phyloP scores from a whole-genome alignment of 768 basidiomycete species.

The Xerocomellus chrysenteron region DNA sequence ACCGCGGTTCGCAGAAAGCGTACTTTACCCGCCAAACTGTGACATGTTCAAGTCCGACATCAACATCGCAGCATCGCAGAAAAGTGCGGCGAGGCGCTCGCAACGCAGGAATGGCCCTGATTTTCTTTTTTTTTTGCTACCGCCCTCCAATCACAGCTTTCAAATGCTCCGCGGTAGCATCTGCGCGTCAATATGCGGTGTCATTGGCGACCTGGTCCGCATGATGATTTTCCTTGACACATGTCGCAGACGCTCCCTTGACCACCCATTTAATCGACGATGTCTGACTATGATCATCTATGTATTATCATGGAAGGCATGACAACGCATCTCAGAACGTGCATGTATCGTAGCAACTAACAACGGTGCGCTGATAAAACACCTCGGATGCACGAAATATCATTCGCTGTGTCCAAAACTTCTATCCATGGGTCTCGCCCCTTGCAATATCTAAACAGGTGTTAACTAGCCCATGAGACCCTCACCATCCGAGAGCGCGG shows the following conservation, averaged over 20 bases:
- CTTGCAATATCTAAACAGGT: background rate
- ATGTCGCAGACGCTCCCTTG: background rate
- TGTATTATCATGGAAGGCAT: slow-evolving; percentile 5
- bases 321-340: slow-evolving; percentile 10
- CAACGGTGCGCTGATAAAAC: background rate
- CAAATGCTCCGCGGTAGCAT: no score
- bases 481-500: slow-evolving; percentile 59
- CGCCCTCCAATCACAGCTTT: no score
- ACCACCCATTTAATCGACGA: no score
- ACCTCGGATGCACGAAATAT: background rate
- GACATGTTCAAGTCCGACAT: no score
- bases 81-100: no score
- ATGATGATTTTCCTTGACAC: background rate
- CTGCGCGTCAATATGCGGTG: background rate
- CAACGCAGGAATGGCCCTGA: no score
- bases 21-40: no score
- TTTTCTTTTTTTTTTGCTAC: no score
- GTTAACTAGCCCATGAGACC: slow-evolving; percentile 41
- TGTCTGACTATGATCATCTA: background rate
- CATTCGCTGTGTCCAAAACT: slow-evolving; percentile 6
- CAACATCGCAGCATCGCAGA: no score
- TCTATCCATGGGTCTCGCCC: background rate
- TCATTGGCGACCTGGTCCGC: background rate
- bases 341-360: slow-evolving; percentile 13
- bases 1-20: background rate